Base-by-base conservation (phyloP, 306 rosid genomes). In the Echinosophora koreensis region DNA sequence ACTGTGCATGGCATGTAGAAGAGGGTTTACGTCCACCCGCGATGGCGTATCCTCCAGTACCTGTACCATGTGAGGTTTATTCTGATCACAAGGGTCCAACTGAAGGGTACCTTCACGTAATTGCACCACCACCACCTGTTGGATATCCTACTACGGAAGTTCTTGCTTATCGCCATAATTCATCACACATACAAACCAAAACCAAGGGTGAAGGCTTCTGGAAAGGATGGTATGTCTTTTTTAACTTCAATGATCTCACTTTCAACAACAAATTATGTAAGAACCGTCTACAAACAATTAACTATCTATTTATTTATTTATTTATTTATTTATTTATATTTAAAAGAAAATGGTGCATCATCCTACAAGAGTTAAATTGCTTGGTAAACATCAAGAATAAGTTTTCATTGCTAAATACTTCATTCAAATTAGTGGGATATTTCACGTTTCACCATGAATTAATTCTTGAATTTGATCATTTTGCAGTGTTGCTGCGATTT, bases 401-500 rank as follows among this genome's bases (percentile, higher is more conserved):
- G 17, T 50, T 12, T 3, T 49, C n/a, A 49, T 49, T 49, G 15
- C 2, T 11, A 49, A 49, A 1, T 4, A 6, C 14, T 12, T 6
- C 0, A 49, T 14, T 3, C 3, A 35, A 5, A 28, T 0, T 9
- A 13, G 17, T 13, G 17, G n/a, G 9, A 39, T 39, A 39, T 55
- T 18, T 17, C 32, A 55, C 34, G 5, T 59, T 57, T 27, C 3
- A 1, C 3, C 15, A 14, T 49, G n/a, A 11, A n/a, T n/a, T n/a
- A n/a, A n/a, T n/a, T 28, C 30, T 28, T 59, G 15, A 12, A 30
- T 32, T 32, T 28, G 41, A 14, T 70, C 28, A 41, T 7, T 71
- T 22, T 70, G 16, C 8, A 71, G 76, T 70, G 76, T 70, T 54
- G 76, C 76, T 54, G 76, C 76, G 13, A 0, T 71, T 9, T 71